Conservation (phyloP, 2,329 filamentous ascomycete genomes). For the Lecanosticta acicola region DNA sequence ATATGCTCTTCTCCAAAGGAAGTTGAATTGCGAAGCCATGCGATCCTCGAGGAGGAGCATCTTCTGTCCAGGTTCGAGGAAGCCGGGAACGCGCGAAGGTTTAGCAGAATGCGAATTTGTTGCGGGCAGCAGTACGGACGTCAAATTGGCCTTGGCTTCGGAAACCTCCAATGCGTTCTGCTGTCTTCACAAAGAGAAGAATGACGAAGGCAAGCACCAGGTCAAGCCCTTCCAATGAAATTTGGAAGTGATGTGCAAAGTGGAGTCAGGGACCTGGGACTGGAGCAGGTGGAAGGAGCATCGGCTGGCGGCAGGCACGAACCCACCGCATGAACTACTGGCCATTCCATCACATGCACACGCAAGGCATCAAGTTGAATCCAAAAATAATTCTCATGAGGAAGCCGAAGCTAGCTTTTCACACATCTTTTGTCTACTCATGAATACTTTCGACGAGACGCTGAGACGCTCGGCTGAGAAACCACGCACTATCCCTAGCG, state of each 20-base stretch:
- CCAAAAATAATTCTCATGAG: background rate
- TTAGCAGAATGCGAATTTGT: too few relatives aligned
- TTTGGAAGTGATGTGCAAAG: background rate
- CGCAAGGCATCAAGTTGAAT: background rate
- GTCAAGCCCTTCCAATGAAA: too few relatives aligned
- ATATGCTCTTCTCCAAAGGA: too few relatives aligned
- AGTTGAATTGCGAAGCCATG: too few relatives aligned
- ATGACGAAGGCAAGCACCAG: background rate
- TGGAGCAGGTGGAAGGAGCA: background rate
- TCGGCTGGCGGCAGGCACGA: background rate
- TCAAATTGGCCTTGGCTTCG: too few relatives aligned
- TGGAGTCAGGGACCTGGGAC: background rate
- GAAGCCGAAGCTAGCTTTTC: slow-evolving; percentile 8
- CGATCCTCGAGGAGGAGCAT: too few relatives aligned
- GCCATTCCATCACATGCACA: background rate
- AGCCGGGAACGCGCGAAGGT: too few relatives aligned
- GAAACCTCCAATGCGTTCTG: too few relatives aligned
- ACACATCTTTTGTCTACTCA: slow-evolving; percentile 21
- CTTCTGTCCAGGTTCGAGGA: too few relatives aligned
- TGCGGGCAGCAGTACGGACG: too few relatives aligned
- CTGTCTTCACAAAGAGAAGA: too few relatives aligned
- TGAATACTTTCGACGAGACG: slow-evolving; percentile 21
- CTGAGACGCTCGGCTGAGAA: slow-evolving; percentile 18
- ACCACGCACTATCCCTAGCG: slow-evolving; percentile 22
- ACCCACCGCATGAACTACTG: background rate